phyloP scores from a whole-genome alignment of 371 early-diverging fungal species.

The Apophysomyces ossiformis region DNA sequence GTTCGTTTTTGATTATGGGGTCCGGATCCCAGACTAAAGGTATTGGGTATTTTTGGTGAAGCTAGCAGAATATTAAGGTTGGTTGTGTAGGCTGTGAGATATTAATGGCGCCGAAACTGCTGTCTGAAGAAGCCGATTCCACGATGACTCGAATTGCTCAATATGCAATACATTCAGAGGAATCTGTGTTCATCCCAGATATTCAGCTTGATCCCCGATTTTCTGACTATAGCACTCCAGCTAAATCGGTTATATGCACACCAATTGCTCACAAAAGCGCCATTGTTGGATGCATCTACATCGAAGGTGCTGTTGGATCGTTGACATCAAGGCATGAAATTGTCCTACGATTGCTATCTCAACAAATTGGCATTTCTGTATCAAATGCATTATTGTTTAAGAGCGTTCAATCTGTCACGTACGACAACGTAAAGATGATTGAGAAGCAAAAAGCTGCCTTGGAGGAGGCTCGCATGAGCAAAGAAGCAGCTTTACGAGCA shows the following conservation, averaged over 20 bases:
- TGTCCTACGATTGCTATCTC: constrained; percentile 56
- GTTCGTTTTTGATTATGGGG: constrained; percentile 44
- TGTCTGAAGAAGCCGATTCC: constrained; percentile 46
- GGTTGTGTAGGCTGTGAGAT: constrained; percentile 37
- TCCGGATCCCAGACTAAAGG: constrained; percentile 43
- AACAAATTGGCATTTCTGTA: constrained; percentile 65
- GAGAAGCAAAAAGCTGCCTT: constrained; percentile 54
- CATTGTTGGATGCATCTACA: constrained; percentile 63
- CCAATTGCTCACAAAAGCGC: constrained; percentile 61
- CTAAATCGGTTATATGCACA: constrained; percentile 60
- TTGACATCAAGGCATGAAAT: constrained; percentile 58
- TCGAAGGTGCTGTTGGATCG: constrained; percentile 57
- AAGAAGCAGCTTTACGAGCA: constrained; percentile 54
- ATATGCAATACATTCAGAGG: constrained; percentile 46
- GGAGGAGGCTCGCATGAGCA: constrained; percentile 55
- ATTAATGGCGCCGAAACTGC: constrained; percentile 30
- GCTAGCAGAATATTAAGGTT: neutral
- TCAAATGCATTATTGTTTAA: constrained; percentile 63
- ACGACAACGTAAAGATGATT: constrained; percentile 54
- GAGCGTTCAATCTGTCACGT: constrained; percentile 53
- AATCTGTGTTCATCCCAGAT: constrained; percentile 44
- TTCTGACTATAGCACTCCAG: constrained; percentile 32
- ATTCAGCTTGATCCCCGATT: constrained; percentile 49
- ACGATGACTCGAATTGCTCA: constrained; percentile 44
- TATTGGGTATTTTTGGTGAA: neutral